phyloP scores from a whole-genome alignment of 2,329 filamentous ascomycete species.

The Colletotrichum destructivum region DNA sequence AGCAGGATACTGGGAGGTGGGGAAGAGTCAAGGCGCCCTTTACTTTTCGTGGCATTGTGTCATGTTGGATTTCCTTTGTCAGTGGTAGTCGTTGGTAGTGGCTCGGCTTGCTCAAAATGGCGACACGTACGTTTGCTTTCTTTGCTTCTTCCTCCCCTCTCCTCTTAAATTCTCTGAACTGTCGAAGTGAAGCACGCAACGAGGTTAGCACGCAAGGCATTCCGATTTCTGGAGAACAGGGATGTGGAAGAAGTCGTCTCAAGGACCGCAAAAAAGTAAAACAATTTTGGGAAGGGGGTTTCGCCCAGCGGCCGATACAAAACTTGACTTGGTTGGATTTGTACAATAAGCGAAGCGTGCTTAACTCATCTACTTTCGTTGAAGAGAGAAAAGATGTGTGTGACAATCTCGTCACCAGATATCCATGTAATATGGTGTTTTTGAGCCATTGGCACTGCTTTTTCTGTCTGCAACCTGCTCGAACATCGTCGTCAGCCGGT shows the following conservation, averaged over 20 bases:
- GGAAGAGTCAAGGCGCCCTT: no score
- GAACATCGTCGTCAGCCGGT: background rate
- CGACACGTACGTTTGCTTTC: slow-evolving; percentile 8
- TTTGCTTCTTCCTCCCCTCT: background rate
- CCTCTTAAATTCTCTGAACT: background rate
- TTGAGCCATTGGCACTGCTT: background rate
- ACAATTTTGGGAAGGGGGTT: background rate
- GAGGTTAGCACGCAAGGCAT: background rate
- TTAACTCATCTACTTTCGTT: background rate
- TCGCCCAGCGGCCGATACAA: slow-evolving; percentile 14
- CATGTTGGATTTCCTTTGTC: slow-evolving; percentile 3
- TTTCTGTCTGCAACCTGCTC: background rate
- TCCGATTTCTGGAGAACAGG: background rate
- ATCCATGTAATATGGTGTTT: no score
- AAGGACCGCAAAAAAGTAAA: slow-evolving; percentile 2
- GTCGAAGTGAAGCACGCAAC: background rate
- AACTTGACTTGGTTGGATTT: slow-evolving; percentile 8
- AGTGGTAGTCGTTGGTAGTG: slow-evolving; percentile 10
- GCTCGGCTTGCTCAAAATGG: background rate
- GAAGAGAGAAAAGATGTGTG: background rate
- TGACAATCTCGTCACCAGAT: background rate
- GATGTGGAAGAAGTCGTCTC: background rate
- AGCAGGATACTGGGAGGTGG: no score
- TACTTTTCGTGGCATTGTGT: background rate
- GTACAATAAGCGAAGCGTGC: slow-evolving; percentile 4